Base-by-base conservation (phyloP, 2,329 filamentous ascomycete species). In the Didymella keratinophila region DNA sequence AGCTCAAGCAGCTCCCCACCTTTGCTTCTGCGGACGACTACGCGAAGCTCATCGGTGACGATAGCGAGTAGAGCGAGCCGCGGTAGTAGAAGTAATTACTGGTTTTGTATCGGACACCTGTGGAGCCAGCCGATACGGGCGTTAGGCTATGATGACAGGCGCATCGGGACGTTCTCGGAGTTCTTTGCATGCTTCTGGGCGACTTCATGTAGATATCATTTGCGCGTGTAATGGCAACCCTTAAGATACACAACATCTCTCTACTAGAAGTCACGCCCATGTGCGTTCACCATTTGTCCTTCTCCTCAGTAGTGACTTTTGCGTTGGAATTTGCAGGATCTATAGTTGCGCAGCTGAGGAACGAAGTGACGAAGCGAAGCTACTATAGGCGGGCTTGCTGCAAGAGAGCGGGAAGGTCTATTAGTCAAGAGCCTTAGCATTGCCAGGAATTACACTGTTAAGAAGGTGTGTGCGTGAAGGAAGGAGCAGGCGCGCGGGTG, bases 11-110 rank as follows among this genome's bases (percentile, higher is more conserved):
- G 64, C 81, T 99, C 67, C 95, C 95, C 7, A 96, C 88, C 34
- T 99, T 99, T 81, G 95, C 96, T 20, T 96, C 92, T 30, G 90
- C 85, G 30, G 95, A 98, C 53, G 95, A 98, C 75, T 99, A 98
- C 77, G 94, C 93, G 16, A 90, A 90, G 69, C 84, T 97, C 79
- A 78, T 97, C 75, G 91, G 83, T 4, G 85, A 87, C 63, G 69
- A 71, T 55, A 72, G 68, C 64, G 70, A 71, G 63, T 72, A 41
- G 20, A 14, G 37, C 37, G 37, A 41, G 37, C 37, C 11, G 11
- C 7, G 11, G 3, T 21, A 41, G 37, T 41, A 69, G 50, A 47
- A 49, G 36, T 60, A 52, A 56, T 56, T 56, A 60, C 52, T 36
- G 52, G 46, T 27, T 34, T 52, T 55, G 51, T 60, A 48, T 48